A percentile compares a stretch with the other conserved stretches of the same genome.
phyloP scores from a whole-genome alignment of 1,284 basidiomycete genomes.

The Singerocomus rubriflavus region DNA sequence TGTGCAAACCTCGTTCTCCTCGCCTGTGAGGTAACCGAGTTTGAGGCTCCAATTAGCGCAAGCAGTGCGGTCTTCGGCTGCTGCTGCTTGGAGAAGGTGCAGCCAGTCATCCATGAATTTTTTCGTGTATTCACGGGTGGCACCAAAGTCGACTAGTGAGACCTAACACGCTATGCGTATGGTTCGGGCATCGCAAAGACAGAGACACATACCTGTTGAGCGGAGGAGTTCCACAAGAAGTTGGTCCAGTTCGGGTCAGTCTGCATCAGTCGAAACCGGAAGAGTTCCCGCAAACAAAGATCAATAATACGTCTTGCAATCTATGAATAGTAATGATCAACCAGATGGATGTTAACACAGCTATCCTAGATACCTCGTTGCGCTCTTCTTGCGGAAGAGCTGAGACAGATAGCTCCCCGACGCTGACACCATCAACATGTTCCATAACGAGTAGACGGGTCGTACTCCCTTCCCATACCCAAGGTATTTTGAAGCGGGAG shows the following conservation, averaged over 20 bases:
- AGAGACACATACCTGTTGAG: conserved; percentile 43
- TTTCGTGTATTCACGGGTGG: conserved; percentile 83
- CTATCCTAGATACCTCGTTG: conserved; percentile 58
- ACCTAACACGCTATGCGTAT: conserved; percentile 44
- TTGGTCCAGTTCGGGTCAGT: conserved; percentile 99
- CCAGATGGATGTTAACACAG: not conserved
- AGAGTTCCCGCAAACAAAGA: conserved; percentile 88
- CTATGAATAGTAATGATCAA: conserved; percentile 38
- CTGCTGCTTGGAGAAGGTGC: conserved; percentile 75
- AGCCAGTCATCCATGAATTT: conserved; percentile 92
- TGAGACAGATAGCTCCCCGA: conserved; percentile 63
- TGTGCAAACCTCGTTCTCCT: conserved; percentile 69
- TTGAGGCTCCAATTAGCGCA: conserved; percentile 76
- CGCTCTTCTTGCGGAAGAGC: conserved; percentile 61
- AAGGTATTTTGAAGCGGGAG: conserved; percentile 78
- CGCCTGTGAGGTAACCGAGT: conserved; percentile 88
- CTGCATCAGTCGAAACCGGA: conserved; percentile 93
- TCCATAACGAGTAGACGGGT: conserved; percentile 89
- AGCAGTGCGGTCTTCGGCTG: conserved; percentile 62
- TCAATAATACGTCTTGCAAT: conserved; percentile 84
- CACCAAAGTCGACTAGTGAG: conserved; percentile 95
- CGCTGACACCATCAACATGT: conserved; percentile 77
- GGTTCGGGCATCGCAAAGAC: not conserved
- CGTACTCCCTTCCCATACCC: conserved; percentile 82
- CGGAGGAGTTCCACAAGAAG: conserved; percentile 81